phyloP scores from a whole-genome alignment of 345 rosid species.

The Firmiana major region DNA sequence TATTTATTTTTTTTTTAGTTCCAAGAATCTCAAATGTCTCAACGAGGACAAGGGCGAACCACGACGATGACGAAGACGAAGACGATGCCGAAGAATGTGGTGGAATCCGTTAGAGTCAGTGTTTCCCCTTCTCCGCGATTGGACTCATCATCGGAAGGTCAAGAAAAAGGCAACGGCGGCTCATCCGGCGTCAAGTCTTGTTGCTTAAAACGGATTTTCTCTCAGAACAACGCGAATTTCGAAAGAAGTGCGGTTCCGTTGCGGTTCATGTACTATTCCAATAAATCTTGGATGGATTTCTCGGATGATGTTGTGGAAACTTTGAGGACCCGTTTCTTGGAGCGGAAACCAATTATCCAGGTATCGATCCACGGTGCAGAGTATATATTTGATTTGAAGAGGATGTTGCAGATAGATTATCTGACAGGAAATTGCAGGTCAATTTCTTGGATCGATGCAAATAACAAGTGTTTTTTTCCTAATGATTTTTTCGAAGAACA shows the following conservation, averaged over 20 bases:
- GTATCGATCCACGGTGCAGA: conserved; percentile 24
- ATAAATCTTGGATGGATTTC: conserved; percentile 37
- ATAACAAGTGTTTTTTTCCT: conserved; percentile 40
- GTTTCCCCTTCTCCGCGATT: not conserved
- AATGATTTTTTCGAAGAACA: conserved; percentile 17
- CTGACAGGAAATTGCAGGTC: conserved; percentile 30
- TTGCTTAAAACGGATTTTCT: not conserved
- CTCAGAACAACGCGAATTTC: conserved; percentile 24
- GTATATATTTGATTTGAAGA: conserved; percentile 40
- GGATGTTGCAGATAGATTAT: conserved; percentile 42
- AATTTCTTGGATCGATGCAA: conserved; percentile 50
- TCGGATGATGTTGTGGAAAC: conserved; percentile 22
- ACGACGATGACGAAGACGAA: not conserved
- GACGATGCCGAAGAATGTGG: not conserved
- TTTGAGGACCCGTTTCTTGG: conserved; percentile 24
- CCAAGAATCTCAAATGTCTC: not conserved
- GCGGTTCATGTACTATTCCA: conserved; percentile 35
- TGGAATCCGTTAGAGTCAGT: conserved; percentile 18
- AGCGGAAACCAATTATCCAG: conserved; percentile 27
- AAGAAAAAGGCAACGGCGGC: not conserved
- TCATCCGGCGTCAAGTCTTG: not conserved
- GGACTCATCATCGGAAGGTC: not conserved
- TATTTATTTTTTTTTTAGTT: not conserved
- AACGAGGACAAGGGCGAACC: not conserved
- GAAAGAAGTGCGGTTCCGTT: conserved; percentile 25